Evolutionary conservation across 768 basidiomycete species (phyloP), one percentile per base, ranked within the genome.

Genomic region (Lactifluus hygrophoroides): DNA sequence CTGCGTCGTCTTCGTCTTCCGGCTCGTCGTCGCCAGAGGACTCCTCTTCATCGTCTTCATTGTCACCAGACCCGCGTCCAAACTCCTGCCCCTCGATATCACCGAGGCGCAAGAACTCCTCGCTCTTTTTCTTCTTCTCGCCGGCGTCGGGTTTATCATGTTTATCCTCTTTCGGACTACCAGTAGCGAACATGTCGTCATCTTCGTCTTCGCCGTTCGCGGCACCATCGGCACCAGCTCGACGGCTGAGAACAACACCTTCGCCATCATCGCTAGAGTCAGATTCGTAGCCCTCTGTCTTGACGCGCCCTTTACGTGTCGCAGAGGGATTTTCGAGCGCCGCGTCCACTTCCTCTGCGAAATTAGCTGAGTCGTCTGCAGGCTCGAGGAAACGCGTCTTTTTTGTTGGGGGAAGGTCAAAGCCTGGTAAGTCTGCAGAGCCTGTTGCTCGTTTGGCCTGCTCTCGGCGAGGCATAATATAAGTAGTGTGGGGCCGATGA

Each of bases 81-180:
- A 99, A 98, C 68, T 94, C 94, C 69, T 99, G 96, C 0, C 96
- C 96, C 70, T 97, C 94, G 66, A 98, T 95, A 69, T 99, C 95
- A 7, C 91, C 91, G 17, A 98, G 75, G 49, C 90, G 80, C 71
- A 99, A 74, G 69, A 80, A 96, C 67, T 84, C 82, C 62, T 84
- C 80, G 67, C 82, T 19, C 32, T 32, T 32, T 2, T 38, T 80
- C 71, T 83, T 77, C 68, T 72, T 83, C 72, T 72, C 75, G 11
- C 76, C 74, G 19, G 74, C 67, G 43, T 72, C 71, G 37, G 66
- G 69, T 51, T 79, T 78, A 43, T 81, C 79, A 47, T 79, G 11
- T 5, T 43, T 79, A 63, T 81, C 38, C 27, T 49, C 81, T 58
- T 84, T 82, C 3, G 73, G 83, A 60, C 77, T 74, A 25, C 77